Base-by-base conservation (phyloP, 2,329 filamentous ascomycete genomes). In the Apiospora arundinis region DNA sequence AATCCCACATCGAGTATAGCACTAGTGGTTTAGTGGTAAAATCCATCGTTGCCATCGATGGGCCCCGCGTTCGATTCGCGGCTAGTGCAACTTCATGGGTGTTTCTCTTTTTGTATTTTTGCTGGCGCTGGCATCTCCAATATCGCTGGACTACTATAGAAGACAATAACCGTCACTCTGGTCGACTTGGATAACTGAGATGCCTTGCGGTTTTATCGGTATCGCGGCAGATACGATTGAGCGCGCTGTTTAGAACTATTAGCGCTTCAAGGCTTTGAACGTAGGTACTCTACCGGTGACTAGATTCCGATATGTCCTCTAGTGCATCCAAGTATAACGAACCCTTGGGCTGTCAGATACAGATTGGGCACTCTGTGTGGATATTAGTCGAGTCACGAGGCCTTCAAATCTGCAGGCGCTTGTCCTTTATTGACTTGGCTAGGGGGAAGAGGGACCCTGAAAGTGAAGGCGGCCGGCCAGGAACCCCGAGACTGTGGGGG, bases 21-120 rank as follows among this genome's bases (percentile, higher is more conserved):
- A 80, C 78, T 78, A 83, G 82, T 85, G 83, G 83, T 85, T 85
- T 85, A 85, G 83, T 85, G 84, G 83, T 85, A 85, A 84, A 85
- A 85, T 85, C 82, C 83, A 84, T 85, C 84, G 83, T 85, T 85
- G 83, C 84, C 84, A 85, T 85, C 83, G 84, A 85, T 84, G 83
- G 82, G 84, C 83, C 82, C 82, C 82, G 81, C 77, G 82, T 83
- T 83, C 82, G 81, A 83, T 83, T 84, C 82, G 77, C 81, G 82
- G 82, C 79, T 81, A 73, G 70, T 73, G 71, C 71, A 73, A 1
- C 5, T 2, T 9, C 1, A 2, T 11, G 1, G 11, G 5, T 4
- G 2, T 60, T 60, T 14, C 3, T 14, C 4, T 40, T 40, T 63
- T 63, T 37, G 16, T 28, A 9, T 7, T n/a, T 37, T 37, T 5